A percentile compares a stretch with the other conserved stretches of the same genome.
Evolutionary conservation across 345 rosid species (phyloP).

Genomic region (Sonneratia alba): DNA sequence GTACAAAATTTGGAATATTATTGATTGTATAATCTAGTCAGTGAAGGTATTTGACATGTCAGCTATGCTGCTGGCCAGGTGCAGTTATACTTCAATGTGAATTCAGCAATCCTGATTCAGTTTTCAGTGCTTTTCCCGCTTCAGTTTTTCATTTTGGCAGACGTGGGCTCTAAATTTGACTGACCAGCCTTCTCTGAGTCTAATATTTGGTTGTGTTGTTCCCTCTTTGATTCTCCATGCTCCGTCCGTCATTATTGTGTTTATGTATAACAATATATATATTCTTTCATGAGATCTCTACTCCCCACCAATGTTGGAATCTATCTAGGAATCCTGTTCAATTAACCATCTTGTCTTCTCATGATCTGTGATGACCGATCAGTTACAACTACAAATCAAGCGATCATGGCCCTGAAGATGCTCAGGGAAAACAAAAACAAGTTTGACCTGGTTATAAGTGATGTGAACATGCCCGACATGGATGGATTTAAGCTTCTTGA

Average conservation of each 20-base stretch:
- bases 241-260: neutral
- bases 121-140: neutral
- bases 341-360: neutral
- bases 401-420: constrained; percentile 42
- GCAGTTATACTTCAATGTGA: neutral
- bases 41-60: neutral
- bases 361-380: constrained; percentile 13
- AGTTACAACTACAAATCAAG: constrained; percentile 57
- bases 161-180: neutral
- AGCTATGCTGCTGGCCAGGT: neutral
- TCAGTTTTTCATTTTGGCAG: neutral
- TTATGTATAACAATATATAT: neutral
- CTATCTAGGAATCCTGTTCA: neutral
- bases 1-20: neutral
- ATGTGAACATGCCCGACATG: constrained; percentile 77
- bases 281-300: neutral
- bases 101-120: neutral
- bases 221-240: neutral
- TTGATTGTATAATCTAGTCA: neutral
- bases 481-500: constrained; percentile 80
- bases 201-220: neutral
- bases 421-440: constrained; percentile 45
- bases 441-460: constrained; percentile 64
- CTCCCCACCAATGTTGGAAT: neutral
- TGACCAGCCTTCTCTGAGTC: neutral